phyloP scores from a whole-genome alignment of 2,329 filamentous ascomycete genomes.

The Ascochyta pisi region DNA sequence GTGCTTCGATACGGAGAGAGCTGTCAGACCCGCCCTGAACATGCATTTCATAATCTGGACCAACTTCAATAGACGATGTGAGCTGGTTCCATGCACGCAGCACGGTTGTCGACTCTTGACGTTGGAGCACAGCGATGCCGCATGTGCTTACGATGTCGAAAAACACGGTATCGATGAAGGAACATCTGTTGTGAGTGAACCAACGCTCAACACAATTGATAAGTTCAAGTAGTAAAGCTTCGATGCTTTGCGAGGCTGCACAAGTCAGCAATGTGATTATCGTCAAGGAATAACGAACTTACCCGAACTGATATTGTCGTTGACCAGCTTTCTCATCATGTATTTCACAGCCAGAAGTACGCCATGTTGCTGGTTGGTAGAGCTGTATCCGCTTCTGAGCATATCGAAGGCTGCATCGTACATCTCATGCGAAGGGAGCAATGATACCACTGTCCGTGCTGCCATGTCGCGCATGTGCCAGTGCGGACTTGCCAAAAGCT shows the following conservation, averaged over 20 bases:
- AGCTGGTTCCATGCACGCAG: slow-evolving; percentile 32
- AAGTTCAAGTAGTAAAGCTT: slow-evolving; percentile 30
- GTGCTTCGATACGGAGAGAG: slow-evolving; percentile 27
- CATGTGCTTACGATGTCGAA: slow-evolving; percentile 46
- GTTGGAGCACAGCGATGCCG: slow-evolving; percentile 30
- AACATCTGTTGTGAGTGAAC: slow-evolving; percentile 34
- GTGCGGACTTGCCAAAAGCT: slow-evolving; percentile 70
- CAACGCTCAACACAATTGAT: slow-evolving; percentile 18
- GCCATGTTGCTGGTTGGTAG: slow-evolving; percentile 42
- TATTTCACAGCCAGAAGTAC: slow-evolving; percentile 42
- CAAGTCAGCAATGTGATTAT: slow-evolving; percentile 1
- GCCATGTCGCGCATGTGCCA: slow-evolving; percentile 87
- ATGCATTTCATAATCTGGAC: slow-evolving; percentile 26
- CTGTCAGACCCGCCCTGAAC: slow-evolving; percentile 16
- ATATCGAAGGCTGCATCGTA: slow-evolving; percentile 29
- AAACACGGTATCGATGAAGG: slow-evolving; percentile 45
- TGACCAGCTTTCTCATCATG: slow-evolving; percentile 33
- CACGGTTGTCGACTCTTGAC: slow-evolving; percentile 24
- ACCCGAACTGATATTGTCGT: background rate
- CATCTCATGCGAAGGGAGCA: slow-evolving; percentile 38
- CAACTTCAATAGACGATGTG: slow-evolving; percentile 25
- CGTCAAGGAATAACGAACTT: background rate
- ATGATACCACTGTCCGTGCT: slow-evolving; percentile 67
- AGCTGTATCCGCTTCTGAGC: slow-evolving; percentile 19
- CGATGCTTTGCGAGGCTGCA: slow-evolving; percentile 26